Base-by-base conservation (phyloP, 768 basidiomycete species). In the Kwoniella bestiolae region DNA sequence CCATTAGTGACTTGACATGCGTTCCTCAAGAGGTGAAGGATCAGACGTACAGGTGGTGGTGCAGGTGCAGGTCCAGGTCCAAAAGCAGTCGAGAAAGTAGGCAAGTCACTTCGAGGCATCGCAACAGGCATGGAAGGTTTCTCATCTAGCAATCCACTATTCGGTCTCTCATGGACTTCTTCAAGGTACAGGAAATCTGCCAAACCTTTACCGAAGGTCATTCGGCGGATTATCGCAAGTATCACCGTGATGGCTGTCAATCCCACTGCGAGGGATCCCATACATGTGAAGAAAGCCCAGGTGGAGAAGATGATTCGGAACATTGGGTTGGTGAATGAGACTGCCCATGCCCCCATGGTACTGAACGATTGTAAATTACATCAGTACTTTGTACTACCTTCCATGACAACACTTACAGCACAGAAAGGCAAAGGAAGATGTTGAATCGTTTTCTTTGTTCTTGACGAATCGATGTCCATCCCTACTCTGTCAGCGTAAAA, bases 211-310 rank as follows among this genome's bases (percentile, higher is more conserved):
- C 64, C 64, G 51, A 31, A 65, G 16, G 56, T 50, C 28, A 49
- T 9, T 16, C 64, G 64, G 3, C 57, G 45, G 14, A 23, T 26
- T 47, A 50, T 29, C 5, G 64, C 64, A 14, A 65, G 57, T 6
- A 58, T 34, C 5, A 65, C 31, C 2, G 64, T 49, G 26, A 59
- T 26, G 5, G 56, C 23, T 14, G 64, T 65, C 45, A 58, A 29
- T 4, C 46, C 38, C 3, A 53, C 29, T 26, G 56, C 64, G 21
- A 59, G 57, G 34, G 32, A 31, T 26, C 46, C 56, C 31, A 65
- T 34, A n/a, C 45, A 56, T 7, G 52, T 56, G 57, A 65, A 65
- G 56, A 65, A 65, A 0, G 56, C 31, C 64, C 64, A 65, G 16
- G 56, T 65, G 23, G 45, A 34, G 64, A 65, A 58, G 8, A 49